Evolutionary conservation across 257 asterid species (phyloP).

Genomic region (Leonotis leonurus): DNA sequence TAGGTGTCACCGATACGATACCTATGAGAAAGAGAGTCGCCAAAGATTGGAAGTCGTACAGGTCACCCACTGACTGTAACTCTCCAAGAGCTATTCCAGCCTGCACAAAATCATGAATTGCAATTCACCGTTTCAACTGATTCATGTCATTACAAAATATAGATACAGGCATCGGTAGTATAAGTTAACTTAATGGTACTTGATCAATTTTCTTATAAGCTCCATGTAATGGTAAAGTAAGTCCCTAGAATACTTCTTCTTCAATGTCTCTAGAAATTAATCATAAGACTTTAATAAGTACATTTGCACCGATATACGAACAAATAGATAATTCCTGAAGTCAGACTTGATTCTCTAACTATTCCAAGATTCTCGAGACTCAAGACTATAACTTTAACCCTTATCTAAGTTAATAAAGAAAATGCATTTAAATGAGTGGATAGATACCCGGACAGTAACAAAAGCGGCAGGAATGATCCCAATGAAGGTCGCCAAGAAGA

Average conservation of each 20-base stretch:
- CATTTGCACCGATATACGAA: background rate
- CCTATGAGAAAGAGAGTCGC: slow-evolving; percentile 87
- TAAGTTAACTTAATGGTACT: too few relatives aligned
- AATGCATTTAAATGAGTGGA: background rate
- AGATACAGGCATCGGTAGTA: too few relatives aligned
- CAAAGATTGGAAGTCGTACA: slow-evolving; percentile 77
- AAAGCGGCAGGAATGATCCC: slow-evolving; percentile 94
- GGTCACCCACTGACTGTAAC: slow-evolving; percentile 83
- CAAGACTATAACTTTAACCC: background rate
- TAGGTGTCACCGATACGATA: slow-evolving; percentile 58
- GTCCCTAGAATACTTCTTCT: too few relatives aligned
- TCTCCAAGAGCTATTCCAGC: slow-evolving; percentile 95
- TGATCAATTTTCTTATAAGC: too few relatives aligned
- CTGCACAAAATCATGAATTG: slow-evolving; percentile 29
- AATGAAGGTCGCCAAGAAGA: slow-evolving; percentile 78
- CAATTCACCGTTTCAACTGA: too few relatives aligned
- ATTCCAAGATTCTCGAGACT: background rate
- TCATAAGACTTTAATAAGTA: too few relatives aligned
- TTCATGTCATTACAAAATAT: too few relatives aligned
- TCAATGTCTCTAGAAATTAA: too few relatives aligned
- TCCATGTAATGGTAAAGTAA: too few relatives aligned
- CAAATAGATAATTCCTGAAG: background rate
- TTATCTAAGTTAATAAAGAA: background rate
- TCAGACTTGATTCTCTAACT: background rate
- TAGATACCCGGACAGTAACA: slow-evolving; percentile 79